Evolutionary conservation across 2,329 filamentous ascomycete genomes (phyloP), one percentile per base, ranked within the genome.

Genomic region (Anisogramma anomala): DNA sequence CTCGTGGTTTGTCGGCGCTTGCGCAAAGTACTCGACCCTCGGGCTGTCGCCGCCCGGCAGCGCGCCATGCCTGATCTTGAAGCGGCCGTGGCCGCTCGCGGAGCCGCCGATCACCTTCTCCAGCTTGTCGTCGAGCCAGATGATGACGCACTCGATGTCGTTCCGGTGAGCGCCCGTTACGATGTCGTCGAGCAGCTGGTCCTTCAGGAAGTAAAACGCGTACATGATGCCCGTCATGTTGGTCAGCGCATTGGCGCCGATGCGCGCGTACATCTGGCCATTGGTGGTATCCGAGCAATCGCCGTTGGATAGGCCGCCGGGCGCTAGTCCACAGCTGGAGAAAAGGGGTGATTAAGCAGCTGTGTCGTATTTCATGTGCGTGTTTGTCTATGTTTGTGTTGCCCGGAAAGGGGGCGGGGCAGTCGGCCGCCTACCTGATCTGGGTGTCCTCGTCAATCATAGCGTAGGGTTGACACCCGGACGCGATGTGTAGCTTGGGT

Each of bases 201-300:
- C 63, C 51, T 68, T 67, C 36, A 64, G 63, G 49, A 62, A 57
- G 50, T 66, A 67, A 63, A 61, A 64, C 9, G 59, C 48, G 45
- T 63, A 64, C 59, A 64, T 62, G 50, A 64, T 58, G 34, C 49
- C 58, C 27, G 53, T 54, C 13, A 48, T 44, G 19, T 46, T 52
- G 13, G 55, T 52, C 34, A 52, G 41, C 22, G 39, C 6, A 23
- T 23, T 23, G 39, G 2, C 43, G 2, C 43, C 46, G 19, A 52
- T 54, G n/a, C 61, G 53, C 13, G 52, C 56, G 40, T 64, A 64
- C 1, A 57, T 57, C 47, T 64, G 59, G 18, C 58, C 60, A 28
- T 52, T 55, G 45, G 33, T 46, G 1, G 38, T 48, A 36, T 54
- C 54, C 41, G 42, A 49, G 50, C 58, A 62, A 30, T 49, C 52